A percentile compares a stretch with the other conserved stretches of the same genome.
Evolutionary conservation across 768 basidiomycete genomes (phyloP).

Genomic region (Daedaleopsis nitida): DNA sequence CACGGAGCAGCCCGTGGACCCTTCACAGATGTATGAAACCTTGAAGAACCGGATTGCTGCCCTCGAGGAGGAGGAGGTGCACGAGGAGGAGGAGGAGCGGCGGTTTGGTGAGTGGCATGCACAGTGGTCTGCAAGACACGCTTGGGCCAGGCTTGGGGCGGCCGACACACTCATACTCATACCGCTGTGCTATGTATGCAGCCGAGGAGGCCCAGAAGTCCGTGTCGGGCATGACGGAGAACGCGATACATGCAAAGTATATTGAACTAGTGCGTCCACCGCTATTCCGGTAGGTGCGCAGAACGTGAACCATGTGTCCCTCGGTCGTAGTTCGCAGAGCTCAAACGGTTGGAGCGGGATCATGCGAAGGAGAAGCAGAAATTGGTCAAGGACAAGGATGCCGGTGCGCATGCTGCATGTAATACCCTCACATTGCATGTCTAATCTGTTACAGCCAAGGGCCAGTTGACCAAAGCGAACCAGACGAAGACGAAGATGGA

Average conservation of each 20-base stretch:
- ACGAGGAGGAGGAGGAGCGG: conserved; percentile 86
- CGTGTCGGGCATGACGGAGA: conserved; percentile 81
- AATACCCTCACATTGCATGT: not conserved
- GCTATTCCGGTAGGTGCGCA: conserved; percentile 16
- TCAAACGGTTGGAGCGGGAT: conserved; percentile 84
- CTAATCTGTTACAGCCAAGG: conserved; percentile 52
- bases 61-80: conserved; percentile 83
- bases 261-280: conserved; percentile 72
- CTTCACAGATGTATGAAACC: conserved; percentile 84
- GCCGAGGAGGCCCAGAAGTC: conserved; percentile 89
- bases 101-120: conserved; percentile 59
- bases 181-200: conserved; percentile 30
- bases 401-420: conserved; percentile 49
- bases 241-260: conserved; percentile 82
- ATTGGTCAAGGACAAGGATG: conserved; percentile 87
- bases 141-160: not conserved
- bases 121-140: not conserved
- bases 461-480: conserved; percentile 84
- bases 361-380: conserved; percentile 94
- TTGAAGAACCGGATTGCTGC: conserved; percentile 88
- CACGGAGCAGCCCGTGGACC: conserved; percentile 72
- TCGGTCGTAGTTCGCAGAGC: conserved; percentile 72
- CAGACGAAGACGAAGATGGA: conserved; percentile 91
- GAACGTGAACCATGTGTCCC: conserved; percentile 8
- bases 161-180: conserved; percentile 10